Percentiles rank a stretch among this genome's conserved stretches.
These are phyloP conservation scores for Xylaria sp. DNA, from an alignment of 2,329 filamentous ascomycete species.

Conservation along the genomic window DNA sequence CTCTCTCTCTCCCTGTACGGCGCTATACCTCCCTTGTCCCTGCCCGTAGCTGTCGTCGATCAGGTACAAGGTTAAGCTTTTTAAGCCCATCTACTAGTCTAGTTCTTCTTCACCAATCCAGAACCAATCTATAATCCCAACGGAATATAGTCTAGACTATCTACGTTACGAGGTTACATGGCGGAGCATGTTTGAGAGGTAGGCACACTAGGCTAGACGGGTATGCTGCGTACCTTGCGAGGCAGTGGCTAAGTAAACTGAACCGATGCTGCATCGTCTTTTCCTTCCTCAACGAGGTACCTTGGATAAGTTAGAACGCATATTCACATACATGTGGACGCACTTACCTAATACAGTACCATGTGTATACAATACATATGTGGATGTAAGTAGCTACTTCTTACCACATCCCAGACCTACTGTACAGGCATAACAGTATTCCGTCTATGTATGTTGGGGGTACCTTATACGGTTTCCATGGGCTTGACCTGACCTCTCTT, in stretches of 20 bases:
- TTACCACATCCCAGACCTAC: not conserved
- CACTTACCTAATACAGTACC: not conserved
- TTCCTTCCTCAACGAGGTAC: not conserved
- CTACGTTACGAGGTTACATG: conserved; percentile 7
- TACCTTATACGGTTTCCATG: not conserved
- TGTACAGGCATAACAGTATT: too few species aligned
- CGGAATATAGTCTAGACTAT: not conserved
- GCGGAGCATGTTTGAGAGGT: conserved; percentile 1
- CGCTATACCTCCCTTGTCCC: conserved; percentile 2
- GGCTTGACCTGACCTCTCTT: too few species aligned
- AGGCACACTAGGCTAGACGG: not conserved
- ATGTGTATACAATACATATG: not conserved
- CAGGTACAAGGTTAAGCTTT: conserved; percentile 1
- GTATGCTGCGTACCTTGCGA: not conserved
- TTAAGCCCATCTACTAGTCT: not conserved
- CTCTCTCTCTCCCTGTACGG: not conserved
- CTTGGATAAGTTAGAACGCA: not conserved
- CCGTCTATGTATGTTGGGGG: not conserved
- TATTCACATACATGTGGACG: not conserved
- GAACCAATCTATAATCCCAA: not conserved
- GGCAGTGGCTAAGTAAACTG: not conserved
- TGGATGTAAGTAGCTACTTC: too few species aligned
- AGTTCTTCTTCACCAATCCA: not conserved
- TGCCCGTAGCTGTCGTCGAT: conserved; percentile 11
- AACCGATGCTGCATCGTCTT: not conserved